Evolutionary conservation across 768 basidiomycete species (phyloP), one percentile per base, ranked within the genome.

Genomic region (Trametes villosa): DNA sequence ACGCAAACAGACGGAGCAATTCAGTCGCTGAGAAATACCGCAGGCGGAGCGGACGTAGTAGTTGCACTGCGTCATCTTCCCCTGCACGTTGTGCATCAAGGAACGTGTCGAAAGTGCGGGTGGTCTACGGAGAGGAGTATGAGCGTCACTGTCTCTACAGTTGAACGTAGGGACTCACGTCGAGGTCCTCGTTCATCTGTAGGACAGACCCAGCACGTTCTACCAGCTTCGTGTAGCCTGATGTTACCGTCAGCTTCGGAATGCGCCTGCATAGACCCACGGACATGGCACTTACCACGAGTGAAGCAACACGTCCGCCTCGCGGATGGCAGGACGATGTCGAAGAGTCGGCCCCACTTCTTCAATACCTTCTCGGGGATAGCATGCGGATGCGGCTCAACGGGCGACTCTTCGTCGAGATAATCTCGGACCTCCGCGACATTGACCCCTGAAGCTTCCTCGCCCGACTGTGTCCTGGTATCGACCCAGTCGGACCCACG

Each of bases 341-440:
- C 92, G 67, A 93, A 93, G 26, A 92, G 73, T 27, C 86, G 78
- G 3, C 89, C 91, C 88, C 91, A 92, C 74, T 87, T 91, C 64
- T 71, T 65, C 4, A 94, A 73, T 20, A 90, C 79, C 54, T 81
- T 85, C 53, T 87, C 84, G 2, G 88, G 82, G 12, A 93, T 77
- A 22, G 67, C 71, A 63, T 73, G 67, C 30, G 33, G 48, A 50
- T 36, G 69, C n/a, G 24, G 57, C 40, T 66, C 66, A 2, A 24
- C 51, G 11, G 22, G 42, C 29, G 33, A 4, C 27, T 63, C 59
- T 12, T 36, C 53, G 52, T 86, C 84, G 12, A 86, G 67, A 65
- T 82, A 86, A 4, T 72, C 64, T 8, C 70, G 70, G 34, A 86
- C 63, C 53, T 59, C 36, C 40, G 46, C 20, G 5, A 63, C 62